phyloP scores from a whole-genome alignment of 169 alveolate species.

The Eimeria falciformis region DNA sequence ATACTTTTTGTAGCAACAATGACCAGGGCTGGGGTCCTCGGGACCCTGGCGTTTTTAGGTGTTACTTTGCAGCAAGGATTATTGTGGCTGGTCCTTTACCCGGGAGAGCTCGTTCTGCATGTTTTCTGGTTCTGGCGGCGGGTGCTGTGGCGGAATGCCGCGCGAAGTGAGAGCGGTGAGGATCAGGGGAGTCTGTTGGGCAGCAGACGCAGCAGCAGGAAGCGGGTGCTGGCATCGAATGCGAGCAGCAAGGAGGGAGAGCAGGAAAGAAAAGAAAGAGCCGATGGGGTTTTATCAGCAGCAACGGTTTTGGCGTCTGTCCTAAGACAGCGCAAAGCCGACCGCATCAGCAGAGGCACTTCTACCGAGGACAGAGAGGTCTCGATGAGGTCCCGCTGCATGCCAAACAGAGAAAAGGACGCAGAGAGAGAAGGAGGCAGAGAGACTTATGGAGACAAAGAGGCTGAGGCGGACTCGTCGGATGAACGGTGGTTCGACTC shows the following conservation, averaged over 20 bases:
- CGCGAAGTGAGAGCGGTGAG: not conserved
- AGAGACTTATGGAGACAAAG: too few relatives aligned
- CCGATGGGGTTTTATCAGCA: too few relatives aligned
- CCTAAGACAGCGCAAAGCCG: too few relatives aligned
- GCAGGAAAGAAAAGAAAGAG: too few relatives aligned
- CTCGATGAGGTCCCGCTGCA: not conserved
- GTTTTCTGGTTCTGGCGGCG: not conserved
- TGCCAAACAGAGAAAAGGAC: not conserved
- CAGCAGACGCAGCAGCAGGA: conserved; percentile 11
- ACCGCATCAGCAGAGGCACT: not conserved
- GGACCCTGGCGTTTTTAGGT: not conserved
- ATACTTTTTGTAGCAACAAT: not conserved
- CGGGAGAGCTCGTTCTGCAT: not conserved
- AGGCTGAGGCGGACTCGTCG: too few relatives aligned
- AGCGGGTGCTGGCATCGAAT: not conserved
- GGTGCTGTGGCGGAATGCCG: not conserved
- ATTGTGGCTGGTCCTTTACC: not conserved
- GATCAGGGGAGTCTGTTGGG: not conserved
- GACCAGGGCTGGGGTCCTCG: conserved; percentile 21
- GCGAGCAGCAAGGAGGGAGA: not conserved
- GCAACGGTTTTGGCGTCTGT: too few relatives aligned
- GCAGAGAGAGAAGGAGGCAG: too few relatives aligned
- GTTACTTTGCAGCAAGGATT: not conserved
- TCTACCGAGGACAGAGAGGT: conserved; percentile 4
- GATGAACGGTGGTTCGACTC: not conserved